Evolutionary conservation across 2,329 filamentous ascomycete genomes (phyloP).

Genomic region (Xylaria sp.): DNA sequence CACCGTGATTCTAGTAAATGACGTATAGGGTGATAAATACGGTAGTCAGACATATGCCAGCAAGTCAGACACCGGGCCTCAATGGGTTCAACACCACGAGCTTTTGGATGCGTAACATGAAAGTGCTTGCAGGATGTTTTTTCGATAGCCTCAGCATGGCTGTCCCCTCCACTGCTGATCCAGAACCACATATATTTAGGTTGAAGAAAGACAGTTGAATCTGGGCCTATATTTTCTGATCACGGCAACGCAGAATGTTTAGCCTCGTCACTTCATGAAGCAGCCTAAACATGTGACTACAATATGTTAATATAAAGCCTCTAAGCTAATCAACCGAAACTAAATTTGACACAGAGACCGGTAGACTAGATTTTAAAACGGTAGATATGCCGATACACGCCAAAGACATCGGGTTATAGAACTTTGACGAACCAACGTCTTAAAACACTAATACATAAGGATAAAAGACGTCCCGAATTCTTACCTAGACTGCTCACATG

Average conservation of each 20-base stretch:
- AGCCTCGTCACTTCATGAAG: neutral
- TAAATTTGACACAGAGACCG: too few species aligned
- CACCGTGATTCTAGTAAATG: too few species aligned
- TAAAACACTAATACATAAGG: too few species aligned
- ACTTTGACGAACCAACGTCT: too few species aligned
- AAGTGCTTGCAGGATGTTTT: neutral
- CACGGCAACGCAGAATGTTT: neutral
- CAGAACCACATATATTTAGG: neutral
- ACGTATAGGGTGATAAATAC: too few species aligned
- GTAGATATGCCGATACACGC: too few species aligned
- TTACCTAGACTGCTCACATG: too few species aligned
- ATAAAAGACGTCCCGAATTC: too few species aligned
- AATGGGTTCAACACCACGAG: neutral
- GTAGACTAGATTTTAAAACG: too few species aligned
- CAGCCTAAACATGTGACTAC: neutral
- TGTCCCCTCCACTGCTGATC: neutral
- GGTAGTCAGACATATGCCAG: neutral
- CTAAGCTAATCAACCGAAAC: neutral
- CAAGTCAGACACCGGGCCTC: neutral
- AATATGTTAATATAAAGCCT: neutral
- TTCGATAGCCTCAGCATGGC: neutral
- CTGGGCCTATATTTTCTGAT: neutral
- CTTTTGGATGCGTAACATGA: neutral
- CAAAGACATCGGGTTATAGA: too few species aligned
- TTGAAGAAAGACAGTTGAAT: neutral